Evolutionary conservation across 768 basidiomycete genomes (phyloP), one percentile per base, ranked within the genome.

Genomic region (Exidia glandulosa): DNA sequence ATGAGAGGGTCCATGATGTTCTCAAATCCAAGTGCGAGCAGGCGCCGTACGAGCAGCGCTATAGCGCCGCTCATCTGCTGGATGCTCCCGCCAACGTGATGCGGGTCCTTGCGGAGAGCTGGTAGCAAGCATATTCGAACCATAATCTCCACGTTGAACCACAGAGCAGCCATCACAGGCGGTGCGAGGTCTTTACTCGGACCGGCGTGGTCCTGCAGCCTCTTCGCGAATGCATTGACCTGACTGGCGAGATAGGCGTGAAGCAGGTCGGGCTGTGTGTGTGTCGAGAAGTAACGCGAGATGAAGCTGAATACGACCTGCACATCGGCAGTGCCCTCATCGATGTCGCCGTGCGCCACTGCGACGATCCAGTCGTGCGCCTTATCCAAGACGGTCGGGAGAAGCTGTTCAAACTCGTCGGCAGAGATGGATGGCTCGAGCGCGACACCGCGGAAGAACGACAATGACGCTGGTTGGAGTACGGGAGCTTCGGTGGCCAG

Each of bases 11-110:
- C 63, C 62, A 83, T 73, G 0, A 78, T 74, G 6, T 72, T 66
- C 34, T 79, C 75, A 52, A 88, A 67, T 25, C 83, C 86, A 57
- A 77, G 73, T 23, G 71, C 73, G 56, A 87, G 67, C 3, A 95
- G 77, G 27, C 77, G 70, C 5, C 71, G 70, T 45, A 86, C 68
- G 32, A 88, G 72, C 9, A 74, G 62, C 34, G 68, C 64, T 14
- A 77, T 45, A 19, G 16, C 19, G 19, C 16, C 5, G 10, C 41
- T 14, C 41, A 45, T 5, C 23, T 45, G 41, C 41, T 45, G 12
- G 16, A 45, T 45, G 16, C 57, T 36, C 36, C 45, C 19, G 29
- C 19, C 10, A 19, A 45, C 19, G 19, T 45, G 41, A 23, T 45
- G 16, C 19, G 41, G 41, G 16, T 45, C 41, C 19, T 6, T 6